Evolutionary conservation across 148 eudicot genomes (phyloP).

Genomic region (Rhododendron molle): DNA sequence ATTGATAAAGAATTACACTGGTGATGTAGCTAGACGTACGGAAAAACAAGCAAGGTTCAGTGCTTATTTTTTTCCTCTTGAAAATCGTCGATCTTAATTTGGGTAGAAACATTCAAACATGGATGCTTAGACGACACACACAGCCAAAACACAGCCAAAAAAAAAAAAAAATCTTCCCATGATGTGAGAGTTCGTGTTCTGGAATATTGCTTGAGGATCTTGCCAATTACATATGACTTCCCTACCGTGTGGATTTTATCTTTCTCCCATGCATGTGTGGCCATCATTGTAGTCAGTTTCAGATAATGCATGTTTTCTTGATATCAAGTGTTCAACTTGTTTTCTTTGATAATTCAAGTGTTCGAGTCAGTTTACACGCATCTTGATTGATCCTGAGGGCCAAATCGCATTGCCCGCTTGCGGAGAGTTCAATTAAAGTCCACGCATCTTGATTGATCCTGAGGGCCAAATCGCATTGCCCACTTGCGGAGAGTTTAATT

Average conservation of each 20-base stretch:
- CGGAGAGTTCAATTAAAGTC: too few relatives aligned
- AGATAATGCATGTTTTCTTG: background rate
- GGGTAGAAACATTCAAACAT: background rate
- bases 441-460: fast-evolving
- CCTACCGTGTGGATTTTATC: background rate
- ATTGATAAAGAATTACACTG: background rate
- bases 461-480: too few relatives aligned
- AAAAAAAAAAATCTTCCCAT: background rate
- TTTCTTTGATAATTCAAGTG: too few relatives aligned
- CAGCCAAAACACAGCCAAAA: background rate
- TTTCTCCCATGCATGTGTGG: background rate
- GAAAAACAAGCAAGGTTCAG: background rate
- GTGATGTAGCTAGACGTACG: background rate
- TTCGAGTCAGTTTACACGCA: too few relatives aligned
- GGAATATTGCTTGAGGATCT: background rate
- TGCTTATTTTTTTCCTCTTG: background rate
- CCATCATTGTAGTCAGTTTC: background rate
- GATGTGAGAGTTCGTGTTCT: background rate
- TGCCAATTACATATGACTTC: background rate
- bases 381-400: too few relatives aligned
- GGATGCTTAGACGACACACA: background rate
- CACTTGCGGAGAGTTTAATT: too few relatives aligned
- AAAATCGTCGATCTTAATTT: background rate
- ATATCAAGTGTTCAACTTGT: too few relatives aligned
- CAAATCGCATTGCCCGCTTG: too few relatives aligned